These are phyloP conservation scores for Aeminium ludgeri DNA, from an alignment of 495 filamentous ascomycete genomes.

Conservation along the genomic window DNA sequence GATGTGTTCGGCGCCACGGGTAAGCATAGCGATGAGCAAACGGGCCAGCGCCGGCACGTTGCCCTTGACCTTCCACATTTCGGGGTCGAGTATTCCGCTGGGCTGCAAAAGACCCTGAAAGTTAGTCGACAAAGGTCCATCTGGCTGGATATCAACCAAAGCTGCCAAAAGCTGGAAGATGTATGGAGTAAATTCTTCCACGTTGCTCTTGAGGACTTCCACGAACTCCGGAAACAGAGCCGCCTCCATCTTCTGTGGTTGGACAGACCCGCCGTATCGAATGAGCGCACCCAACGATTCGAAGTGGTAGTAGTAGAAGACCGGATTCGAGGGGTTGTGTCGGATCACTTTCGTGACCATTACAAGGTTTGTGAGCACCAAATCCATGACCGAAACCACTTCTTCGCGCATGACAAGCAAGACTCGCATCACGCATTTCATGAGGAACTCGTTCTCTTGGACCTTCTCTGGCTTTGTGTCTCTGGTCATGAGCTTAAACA, in stretches of 20 bases:
- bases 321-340: conserved; percentile 86
- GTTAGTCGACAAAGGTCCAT: conserved; percentile 51
- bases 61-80: conserved; percentile 75
- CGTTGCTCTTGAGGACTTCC: conserved; percentile 55
- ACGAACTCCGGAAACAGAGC: conserved; percentile 64
- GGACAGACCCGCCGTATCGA: conserved; percentile 50
- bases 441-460: conserved; percentile 96
- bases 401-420: conserved; percentile 79
- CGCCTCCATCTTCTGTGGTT: conserved; percentile 56
- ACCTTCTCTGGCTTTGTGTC: conserved; percentile 73
- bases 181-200: conserved; percentile 89
- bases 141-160: conserved; percentile 65
- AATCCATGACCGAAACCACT: conserved; percentile 49
- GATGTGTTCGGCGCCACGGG: conserved; percentile 55
- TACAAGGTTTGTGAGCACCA: conserved; percentile 58
- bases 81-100: conserved; percentile 44
- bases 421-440: conserved; percentile 95
- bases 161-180: conserved; percentile 90
- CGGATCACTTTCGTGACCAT: conserved; percentile 77
- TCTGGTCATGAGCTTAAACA: conserved; percentile 79
- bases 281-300: conserved; percentile 93
- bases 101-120: conserved; percentile 60
- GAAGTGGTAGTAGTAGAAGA: conserved; percentile 97
- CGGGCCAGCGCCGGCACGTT: conserved; percentile 83
- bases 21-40: conserved; percentile 66